These are phyloP conservation scores for Aspergillus leporis DNA, from an alignment of 495 filamentous ascomycete species.

Conservation along the genomic window DNA sequence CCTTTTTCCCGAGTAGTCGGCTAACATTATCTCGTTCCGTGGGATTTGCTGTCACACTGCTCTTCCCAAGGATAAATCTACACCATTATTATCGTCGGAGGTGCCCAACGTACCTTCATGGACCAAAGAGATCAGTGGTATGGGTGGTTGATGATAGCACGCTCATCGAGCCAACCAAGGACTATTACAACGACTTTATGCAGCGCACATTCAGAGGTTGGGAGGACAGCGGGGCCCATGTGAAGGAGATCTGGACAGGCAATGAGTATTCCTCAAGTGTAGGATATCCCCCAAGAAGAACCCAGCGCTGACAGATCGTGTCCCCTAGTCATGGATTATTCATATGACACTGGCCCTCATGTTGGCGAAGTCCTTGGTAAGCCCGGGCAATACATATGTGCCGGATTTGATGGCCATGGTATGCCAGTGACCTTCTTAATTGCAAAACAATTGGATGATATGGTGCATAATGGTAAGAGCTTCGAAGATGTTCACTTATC, in stretches of 20 bases:
- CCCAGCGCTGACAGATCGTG: not conserved
- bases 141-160: slow-evolving; percentile 48
- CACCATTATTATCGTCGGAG: slow-evolving; percentile 59
- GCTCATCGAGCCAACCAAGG: slow-evolving; percentile 59
- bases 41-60: slow-evolving; percentile 65
- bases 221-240: slow-evolving; percentile 45
- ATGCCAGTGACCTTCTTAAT: slow-evolving; percentile 53
- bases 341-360: slow-evolving; percentile 47
- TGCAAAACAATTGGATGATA: slow-evolving; percentile 47
- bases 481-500: slow-evolving; percentile 45
- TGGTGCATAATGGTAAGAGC: slow-evolving; percentile 32
- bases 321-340: slow-evolving; percentile 45
- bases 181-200: slow-evolving; percentile 57
- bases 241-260: slow-evolving; percentile 53
- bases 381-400: slow-evolving; percentile 46
- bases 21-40: slow-evolving; percentile 57
- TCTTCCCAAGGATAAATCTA: slow-evolving; percentile 55
- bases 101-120: slow-evolving; percentile 50
- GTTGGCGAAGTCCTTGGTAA: slow-evolving; percentile 49
- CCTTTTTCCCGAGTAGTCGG: slow-evolving; percentile 56
- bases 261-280: slow-evolving; percentile 19
- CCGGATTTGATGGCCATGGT: slow-evolving; percentile 58
- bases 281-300: not conserved
- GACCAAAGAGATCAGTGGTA: slow-evolving; percentile 59
- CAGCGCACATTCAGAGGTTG: slow-evolving; percentile 48